Evolutionary conservation across 768 basidiomycete species (phyloP), one percentile per base, ranked within the genome.

Genomic region (Trichaptum fuscoviolaceum): DNA sequence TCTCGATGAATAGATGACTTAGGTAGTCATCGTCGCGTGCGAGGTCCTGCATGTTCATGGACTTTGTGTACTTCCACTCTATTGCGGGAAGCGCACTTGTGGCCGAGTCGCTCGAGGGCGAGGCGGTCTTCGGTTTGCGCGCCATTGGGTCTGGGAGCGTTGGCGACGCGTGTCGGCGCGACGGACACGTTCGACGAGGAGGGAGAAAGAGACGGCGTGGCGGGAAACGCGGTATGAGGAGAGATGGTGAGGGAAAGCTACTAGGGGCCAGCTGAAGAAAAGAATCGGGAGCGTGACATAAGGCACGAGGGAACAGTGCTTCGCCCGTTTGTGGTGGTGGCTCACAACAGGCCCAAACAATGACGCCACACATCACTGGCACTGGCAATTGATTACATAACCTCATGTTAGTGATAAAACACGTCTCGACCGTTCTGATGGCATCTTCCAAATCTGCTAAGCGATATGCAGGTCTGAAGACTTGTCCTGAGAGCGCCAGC

Each of bases 21-120:
- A 95, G 87, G 76, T 93, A 94, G 78, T 95, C 93, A 76, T 95
- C 93, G 79, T 95, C 93, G 77, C 86, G 88, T 73, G 92, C 91
- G 68, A 95, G 85, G 85, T 95, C 93, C 77, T 85, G 85, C 84
- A 92, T 90, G 80, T 92, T 91, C 92, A 94, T 94, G 71, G 91
- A 88, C 82, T 91, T 93, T 62, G 91, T 93, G 23, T 88, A 88
- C 58, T 89, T 87, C 92, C 92, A 93, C 9, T 7, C 59, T 15
- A 61, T 15, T 52, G 42, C 42, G 20, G 15, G 2, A 12, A 12
- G 3, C 42, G 42, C 3, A 52, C 20, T 52, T 12, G 42, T 12
- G 15, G 15, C 42, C 42, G 42, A 52, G 42, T 52, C 42, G 42
- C 42, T 6, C 42, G 42, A 52, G 15, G 42, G 42, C 42, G 42